Percentiles rank a stretch among this genome's conserved stretches.
Conservation (phyloP, 129 eudicot species). For the Centella asiatica region DNA sequence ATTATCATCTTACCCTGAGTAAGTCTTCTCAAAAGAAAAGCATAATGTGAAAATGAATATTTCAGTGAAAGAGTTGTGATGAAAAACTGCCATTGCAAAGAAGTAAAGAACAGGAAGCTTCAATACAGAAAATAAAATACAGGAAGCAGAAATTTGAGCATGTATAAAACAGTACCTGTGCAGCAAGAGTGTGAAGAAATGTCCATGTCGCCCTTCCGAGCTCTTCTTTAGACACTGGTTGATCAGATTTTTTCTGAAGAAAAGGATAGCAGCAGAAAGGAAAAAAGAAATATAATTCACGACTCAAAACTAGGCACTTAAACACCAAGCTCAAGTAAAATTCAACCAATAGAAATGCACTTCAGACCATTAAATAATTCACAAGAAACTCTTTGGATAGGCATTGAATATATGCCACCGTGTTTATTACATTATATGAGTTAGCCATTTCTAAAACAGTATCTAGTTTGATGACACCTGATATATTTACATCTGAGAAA, state of each 20-base stretch:
- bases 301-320: no score
- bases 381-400: background rate
- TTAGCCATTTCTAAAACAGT: background rate
- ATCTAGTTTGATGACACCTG: background rate
- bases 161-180: slow-evolving; percentile 52
- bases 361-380: no score
- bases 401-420: background rate
- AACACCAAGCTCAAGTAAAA: background rate
- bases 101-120: background rate
- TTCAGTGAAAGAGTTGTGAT: background rate
- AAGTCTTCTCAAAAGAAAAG: background rate
- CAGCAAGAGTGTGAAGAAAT: slow-evolving; percentile 96
- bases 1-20: no score
- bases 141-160: background rate
- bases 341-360: background rate
- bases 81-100: background rate
- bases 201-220: slow-evolving; percentile 99
- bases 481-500: background rate
- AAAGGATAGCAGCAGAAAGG: slow-evolving; percentile 6
- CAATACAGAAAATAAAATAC: background rate
- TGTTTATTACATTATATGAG: no score
- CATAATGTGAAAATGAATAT: background rate
- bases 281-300: no score
- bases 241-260: slow-evolving; percentile 37
- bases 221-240: slow-evolving; percentile 81